Evolutionary conservation across 352 stramenopile species (phyloP), one percentile per base, ranked within the genome.

Genomic region (Phytophthora tubulina): DNA sequence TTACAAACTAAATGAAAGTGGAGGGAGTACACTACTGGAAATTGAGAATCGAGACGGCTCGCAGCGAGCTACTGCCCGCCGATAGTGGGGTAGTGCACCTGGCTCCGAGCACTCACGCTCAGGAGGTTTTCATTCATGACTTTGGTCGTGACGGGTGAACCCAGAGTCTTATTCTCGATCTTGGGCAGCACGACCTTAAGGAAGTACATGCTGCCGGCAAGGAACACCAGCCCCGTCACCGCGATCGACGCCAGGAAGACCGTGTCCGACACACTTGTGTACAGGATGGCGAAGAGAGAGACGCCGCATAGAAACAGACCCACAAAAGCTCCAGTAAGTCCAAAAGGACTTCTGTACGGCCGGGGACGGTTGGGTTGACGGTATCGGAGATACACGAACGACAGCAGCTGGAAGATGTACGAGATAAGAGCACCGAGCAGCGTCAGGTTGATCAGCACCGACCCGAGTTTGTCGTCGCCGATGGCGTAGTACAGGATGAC

Each of bases 391-490:
- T 62, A 76, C n/a, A 90, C 79, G 62, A 90, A 90, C 46, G 82
- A 81, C n/a, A 78, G 63, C 39, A 90, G 68, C 69, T 90, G 81
- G 55, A 90, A 89, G 21, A 79, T 67, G 67, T 90, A 90, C 55
- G 81, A 89, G 59, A 90, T 67, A 44, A 90, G 75, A n/a, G 67
- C 67, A 6, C 60, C 67, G 51, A 75, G 33, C 13, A 75, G 46
- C 33, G 67, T 75, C 45, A 75, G 75, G 67, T 90, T 88, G 75
- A 90, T 88, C n/a, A 90, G 62, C 31, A 89, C 81, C 11, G 79
- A 81, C 52, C 81, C 81, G 10, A 90, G 72, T 3, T 84, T 72
- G 9, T 74, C 68, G 66, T 89, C 82, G 21, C 81, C 82, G 35
- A 90, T 88, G 15, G 78, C 67, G 42, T 80, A 90, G 64, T 90